phyloP scores from a whole-genome alignment of 1,139 yeast genomes.

The Yamadazyma buinensis region DNA sequence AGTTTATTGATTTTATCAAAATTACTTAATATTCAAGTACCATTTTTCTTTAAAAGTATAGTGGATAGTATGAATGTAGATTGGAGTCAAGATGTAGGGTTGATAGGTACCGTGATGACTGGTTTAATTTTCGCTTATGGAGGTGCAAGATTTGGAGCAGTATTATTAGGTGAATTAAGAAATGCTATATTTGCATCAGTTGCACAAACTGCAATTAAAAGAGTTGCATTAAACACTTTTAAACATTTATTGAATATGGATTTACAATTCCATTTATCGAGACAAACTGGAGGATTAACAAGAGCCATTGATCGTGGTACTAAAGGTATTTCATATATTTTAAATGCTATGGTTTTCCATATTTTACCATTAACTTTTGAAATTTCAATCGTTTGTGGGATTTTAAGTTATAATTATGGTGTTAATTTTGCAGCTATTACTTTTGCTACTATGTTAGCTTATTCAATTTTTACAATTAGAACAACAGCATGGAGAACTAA shows the following conservation, averaged over 20 bases:
- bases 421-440: constrained; percentile 86
- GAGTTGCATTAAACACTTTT: constrained; percentile 87
- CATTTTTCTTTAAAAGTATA: constrained; percentile 85
- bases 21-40: constrained; percentile 88
- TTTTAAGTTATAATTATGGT: constrained; percentile 90
- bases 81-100: constrained; percentile 65
- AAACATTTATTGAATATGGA: constrained; percentile 80
- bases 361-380: constrained; percentile 91
- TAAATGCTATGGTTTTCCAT: constrained; percentile 95
- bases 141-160: constrained; percentile 91
- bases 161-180: constrained; percentile 86
- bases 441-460: constrained; percentile 79
- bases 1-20: constrained; percentile 74
- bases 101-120: constrained; percentile 60
- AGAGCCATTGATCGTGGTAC: constrained; percentile 98
- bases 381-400: constrained; percentile 89
- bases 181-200: constrained; percentile 95
- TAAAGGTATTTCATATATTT: constrained; percentile 89
- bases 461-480: constrained; percentile 78
- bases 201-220: constrained; percentile 89
- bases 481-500: constrained; percentile 97
- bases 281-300: constrained; percentile 95
- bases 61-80: constrained; percentile 92
- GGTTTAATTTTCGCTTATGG: constrained; percentile 87
- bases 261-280: constrained; percentile 80